Percentiles rank a stretch among this genome's conserved stretches.
phyloP scores from a whole-genome alignment of 345 rosid genomes.

The Hevea brasiliensis region DNA sequence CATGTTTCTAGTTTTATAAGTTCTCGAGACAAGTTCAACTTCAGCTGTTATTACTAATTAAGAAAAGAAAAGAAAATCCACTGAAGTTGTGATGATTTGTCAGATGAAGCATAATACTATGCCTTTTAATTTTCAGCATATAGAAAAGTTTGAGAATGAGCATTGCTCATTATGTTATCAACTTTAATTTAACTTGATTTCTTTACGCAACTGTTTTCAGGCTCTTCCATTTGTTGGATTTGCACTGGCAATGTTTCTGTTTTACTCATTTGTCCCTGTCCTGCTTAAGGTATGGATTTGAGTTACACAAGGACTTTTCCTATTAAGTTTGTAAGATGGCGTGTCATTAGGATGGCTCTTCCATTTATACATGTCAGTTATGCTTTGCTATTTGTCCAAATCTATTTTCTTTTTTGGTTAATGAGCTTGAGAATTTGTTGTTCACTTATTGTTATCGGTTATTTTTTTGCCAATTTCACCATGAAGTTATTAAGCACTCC shows the following conservation, averaged over 20 bases:
- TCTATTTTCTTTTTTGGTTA: neutral
- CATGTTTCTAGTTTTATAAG: neutral
- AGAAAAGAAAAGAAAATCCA: neutral
- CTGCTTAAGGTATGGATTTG: slow-evolving; percentile 68
- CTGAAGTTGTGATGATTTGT: neutral
- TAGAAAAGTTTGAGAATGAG: neutral
- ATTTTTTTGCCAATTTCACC: neutral
- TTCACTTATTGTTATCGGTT: neutral
- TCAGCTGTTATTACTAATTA: neutral
- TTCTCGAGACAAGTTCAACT: neutral
- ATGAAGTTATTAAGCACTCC: neutral
- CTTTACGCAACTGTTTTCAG: slow-evolving; percentile 46
- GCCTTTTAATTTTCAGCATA: neutral
- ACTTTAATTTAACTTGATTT: slow-evolving; percentile 3
- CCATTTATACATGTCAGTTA: neutral
- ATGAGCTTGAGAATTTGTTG: neutral
- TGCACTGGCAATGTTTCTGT: slow-evolving; percentile 64
- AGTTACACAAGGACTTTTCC: slow-evolving; percentile 6
- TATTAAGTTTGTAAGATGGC: neutral
- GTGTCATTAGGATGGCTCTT: too few species aligned
- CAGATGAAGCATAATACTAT: neutral
- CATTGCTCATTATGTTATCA: neutral
- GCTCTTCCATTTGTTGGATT: slow-evolving; percentile 64
- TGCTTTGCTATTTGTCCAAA: neutral
- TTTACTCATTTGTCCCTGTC: slow-evolving; percentile 74